Conservation (phyloP, 1,139 yeast species). For the Nakaseomyces kungkrabaensis region DNA sequence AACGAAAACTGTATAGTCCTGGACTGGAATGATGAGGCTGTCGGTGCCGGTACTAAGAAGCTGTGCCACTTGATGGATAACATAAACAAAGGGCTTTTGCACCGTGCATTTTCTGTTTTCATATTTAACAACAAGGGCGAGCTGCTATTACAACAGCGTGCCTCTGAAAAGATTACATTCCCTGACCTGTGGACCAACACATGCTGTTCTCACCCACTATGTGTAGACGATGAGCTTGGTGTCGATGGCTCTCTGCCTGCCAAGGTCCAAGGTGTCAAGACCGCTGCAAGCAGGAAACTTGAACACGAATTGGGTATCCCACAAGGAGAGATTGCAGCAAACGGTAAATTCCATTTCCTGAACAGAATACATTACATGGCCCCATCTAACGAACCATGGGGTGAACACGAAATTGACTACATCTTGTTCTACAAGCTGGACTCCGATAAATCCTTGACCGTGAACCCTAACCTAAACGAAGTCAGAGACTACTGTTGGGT, state of each 20-base stretch:
- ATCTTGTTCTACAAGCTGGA: slow-evolving; percentile 67
- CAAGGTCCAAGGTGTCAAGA: slow-evolving; percentile 69
- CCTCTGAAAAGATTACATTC: slow-evolving; percentile 91
- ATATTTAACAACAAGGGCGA: slow-evolving; percentile 69
- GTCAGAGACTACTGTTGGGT: slow-evolving; percentile 78
- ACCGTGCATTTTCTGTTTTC: slow-evolving; percentile 92
- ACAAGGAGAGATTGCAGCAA: slow-evolving; percentile 33
- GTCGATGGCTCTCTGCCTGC: slow-evolving; percentile 36
- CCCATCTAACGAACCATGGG: slow-evolving; percentile 80
- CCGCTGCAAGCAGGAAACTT: slow-evolving; percentile 86
- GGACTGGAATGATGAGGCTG: slow-evolving; percentile 75
- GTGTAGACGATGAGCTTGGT: slow-evolving; percentile 75
- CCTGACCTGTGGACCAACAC: slow-evolving; percentile 98
- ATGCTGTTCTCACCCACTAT: slow-evolving; percentile 95
- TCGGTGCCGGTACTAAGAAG: slow-evolving; percentile 92
- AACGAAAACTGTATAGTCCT: slow-evolving; percentile 92
- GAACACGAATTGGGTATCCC: slow-evolving; percentile 94
- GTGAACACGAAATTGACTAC: slow-evolving; percentile 96
- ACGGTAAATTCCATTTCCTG: slow-evolving; percentile 55
- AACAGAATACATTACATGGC: slow-evolving; percentile 94
- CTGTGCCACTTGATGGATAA: slow-evolving; percentile 84
- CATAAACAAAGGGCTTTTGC: slow-evolving; percentile 75
- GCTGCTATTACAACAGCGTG: slow-evolving; percentile 84
- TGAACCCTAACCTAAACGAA: slow-evolving; percentile 60
- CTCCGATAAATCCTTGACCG: slow-evolving; percentile 38